Conservation (phyloP, 441 rosid species). For the Mallotus repandus region DNA sequence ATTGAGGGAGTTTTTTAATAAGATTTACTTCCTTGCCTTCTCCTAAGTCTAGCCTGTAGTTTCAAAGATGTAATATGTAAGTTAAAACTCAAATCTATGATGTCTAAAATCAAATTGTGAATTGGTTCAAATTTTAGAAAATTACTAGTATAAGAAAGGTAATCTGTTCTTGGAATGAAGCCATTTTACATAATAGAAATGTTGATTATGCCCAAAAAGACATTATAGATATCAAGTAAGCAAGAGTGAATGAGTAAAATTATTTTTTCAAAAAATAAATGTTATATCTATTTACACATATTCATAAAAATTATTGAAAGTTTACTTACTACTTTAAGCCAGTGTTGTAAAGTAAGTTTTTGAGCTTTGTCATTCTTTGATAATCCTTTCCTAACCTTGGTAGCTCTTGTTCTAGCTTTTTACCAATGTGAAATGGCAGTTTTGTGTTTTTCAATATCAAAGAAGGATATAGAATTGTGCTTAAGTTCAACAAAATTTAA, state of each 20-base stretch:
- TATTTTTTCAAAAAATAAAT: neutral
- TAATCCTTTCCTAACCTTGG: conserved; percentile 95
- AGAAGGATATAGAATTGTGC: conserved; percentile 89
- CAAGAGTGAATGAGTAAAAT: neutral
- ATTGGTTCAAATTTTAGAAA: conserved; percentile 16
- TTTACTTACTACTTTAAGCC: conserved; percentile 91
- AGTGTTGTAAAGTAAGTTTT: conserved; percentile 91
- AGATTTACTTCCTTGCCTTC: conserved; percentile 84
- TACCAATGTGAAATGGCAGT: conserved; percentile 94
- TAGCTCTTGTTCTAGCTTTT: conserved; percentile 93
- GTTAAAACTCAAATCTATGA: conserved; percentile 16
- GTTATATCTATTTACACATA: neutral
- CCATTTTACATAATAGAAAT: conserved; percentile 81
- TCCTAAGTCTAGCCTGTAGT: conserved; percentile 90
- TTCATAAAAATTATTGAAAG: neutral
- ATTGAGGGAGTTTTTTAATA: conserved; percentile 62
- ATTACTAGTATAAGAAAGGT: conserved; percentile 96
- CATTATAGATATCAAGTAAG: conserved; percentile 3
- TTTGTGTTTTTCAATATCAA: conserved; percentile 85
- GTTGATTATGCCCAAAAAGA: conserved; percentile 74
- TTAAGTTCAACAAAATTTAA: conserved; percentile 90
- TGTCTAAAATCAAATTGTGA: conserved; percentile 21
- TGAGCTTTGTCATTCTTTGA: conserved; percentile 85
- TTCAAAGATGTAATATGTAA: conserved; percentile 1
- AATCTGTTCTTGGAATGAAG: conserved; percentile 75